Evolutionary conservation across 345 rosid genomes (phyloP).

Genomic region (Hibiscus tridactylites): DNA sequence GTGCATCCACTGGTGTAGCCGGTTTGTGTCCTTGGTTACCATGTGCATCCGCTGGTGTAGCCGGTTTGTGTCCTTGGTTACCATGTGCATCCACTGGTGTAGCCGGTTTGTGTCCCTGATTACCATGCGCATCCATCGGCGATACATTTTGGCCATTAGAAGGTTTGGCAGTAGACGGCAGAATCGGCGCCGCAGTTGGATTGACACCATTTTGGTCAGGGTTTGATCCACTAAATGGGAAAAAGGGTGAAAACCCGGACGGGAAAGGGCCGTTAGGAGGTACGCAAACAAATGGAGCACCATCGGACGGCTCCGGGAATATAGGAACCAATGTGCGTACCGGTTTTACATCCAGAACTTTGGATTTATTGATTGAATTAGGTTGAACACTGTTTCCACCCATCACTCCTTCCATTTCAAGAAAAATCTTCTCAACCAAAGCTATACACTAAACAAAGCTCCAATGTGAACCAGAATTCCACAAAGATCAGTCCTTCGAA

Average conservation of each 20-base stretch:
- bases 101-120: not conserved
- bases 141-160: conserved; percentile 19
- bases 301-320: conserved; percentile 38
- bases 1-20: too few species aligned
- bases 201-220: conserved; percentile 31
- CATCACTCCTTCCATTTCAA: conserved; percentile 3
- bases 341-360: conserved; percentile 73
- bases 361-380: conserved; percentile 36
- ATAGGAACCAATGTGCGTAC: conserved; percentile 54
- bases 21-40: not conserved
- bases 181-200: conserved; percentile 38
- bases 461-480: not conserved
- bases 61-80: not conserved
- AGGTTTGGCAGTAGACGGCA: conserved; percentile 36
- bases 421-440: not conserved
- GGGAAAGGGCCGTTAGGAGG: conserved; percentile 54
- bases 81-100: too few species aligned
- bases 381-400: not conserved
- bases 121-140: not conserved
- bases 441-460: not conserved
- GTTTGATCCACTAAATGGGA: conserved; percentile 40
- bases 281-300: conserved; percentile 37
- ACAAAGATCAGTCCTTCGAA: not conserved
- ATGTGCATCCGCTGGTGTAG: too few species aligned
- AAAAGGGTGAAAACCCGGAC: conserved; percentile 59